Conservation (phyloP, 2,329 filamentous ascomycete species). For the Trichophyton rubrum region DNA sequence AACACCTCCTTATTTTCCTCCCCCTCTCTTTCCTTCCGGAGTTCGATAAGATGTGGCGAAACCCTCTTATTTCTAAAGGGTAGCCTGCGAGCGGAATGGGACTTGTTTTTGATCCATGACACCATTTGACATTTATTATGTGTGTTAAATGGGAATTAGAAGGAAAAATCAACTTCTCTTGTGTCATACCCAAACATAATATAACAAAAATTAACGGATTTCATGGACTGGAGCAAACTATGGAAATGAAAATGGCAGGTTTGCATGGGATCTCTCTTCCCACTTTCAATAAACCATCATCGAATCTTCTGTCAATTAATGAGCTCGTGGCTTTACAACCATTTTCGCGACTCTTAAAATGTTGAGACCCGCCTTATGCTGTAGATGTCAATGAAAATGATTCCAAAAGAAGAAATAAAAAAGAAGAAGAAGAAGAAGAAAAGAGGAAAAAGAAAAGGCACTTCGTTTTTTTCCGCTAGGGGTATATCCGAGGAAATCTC, state of each 20-base stretch:
- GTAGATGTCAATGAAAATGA: background rate
- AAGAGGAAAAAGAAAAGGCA: background rate
- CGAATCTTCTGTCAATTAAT: background rate
- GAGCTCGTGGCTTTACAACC: background rate
- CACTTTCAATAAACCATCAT: background rate
- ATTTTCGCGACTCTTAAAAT: background rate
- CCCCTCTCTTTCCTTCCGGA: constrained; percentile 12
- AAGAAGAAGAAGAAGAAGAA: background rate
- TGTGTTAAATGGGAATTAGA: constrained; percentile 1
- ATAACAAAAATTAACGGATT: constrained; percentile 4
- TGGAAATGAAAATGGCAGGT: background rate
- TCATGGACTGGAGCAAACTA: constrained; percentile 5
- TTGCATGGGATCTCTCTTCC: background rate
- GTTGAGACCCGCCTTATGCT: background rate
- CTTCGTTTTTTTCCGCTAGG: background rate
- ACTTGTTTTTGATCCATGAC: constrained; percentile 24
- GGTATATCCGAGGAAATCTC: background rate
- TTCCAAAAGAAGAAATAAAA: background rate
- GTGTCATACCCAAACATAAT: constrained; percentile 5
- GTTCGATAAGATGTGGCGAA: constrained; percentile 8
- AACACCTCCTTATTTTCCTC: constrained; percentile 8
- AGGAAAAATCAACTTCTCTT: background rate
- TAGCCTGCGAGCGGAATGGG: constrained; percentile 53
- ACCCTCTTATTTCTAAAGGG: constrained; percentile 17
- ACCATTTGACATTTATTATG: constrained; percentile 4